Percentiles rank a stretch among this genome's conserved stretches.
Evolutionary conservation across 352 stramenopile genomes (phyloP).

Genomic region (Phytophthora rubi): DNA sequence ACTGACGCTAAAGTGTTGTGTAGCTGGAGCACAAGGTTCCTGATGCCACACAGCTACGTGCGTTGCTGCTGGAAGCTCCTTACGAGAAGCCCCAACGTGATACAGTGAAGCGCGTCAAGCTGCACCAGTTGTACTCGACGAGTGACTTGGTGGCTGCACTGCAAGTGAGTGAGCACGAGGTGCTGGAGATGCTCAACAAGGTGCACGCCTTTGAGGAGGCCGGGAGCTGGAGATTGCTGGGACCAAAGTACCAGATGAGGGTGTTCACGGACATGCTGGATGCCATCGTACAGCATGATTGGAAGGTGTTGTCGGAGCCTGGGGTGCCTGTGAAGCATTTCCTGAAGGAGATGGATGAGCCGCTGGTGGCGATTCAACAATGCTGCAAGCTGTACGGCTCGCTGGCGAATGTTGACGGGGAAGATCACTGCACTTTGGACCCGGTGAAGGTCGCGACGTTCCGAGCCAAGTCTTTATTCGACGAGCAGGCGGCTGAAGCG

Average conservation of each 20-base stretch:
- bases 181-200: constrained; percentile 62
- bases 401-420: constrained; percentile 18
- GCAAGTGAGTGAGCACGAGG: constrained; percentile 71
- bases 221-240: constrained; percentile 71
- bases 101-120: constrained; percentile 54
- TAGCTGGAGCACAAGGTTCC: constrained; percentile 72
- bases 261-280: constrained; percentile 84
- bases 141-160: constrained; percentile 63
- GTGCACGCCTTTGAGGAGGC: constrained; percentile 78
- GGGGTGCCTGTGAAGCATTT: constrained; percentile 57
- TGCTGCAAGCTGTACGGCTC: constrained; percentile 74
- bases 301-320: constrained; percentile 50
- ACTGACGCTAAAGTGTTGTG: background rate
- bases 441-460: constrained; percentile 74
- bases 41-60: constrained; percentile 61
- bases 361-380: constrained; percentile 65
- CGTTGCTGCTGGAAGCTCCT: constrained; percentile 69
- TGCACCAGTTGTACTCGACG: constrained; percentile 65
- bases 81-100: constrained; percentile 47
- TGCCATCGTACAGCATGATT: constrained; percentile 73
- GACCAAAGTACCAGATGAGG: constrained; percentile 54
- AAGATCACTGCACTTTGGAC: constrained; percentile 60
- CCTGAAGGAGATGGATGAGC: constrained; percentile 42
- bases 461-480: constrained; percentile 73
- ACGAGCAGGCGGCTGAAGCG: constrained; percentile 56